Evolutionary conservation across 768 basidiomycete genomes (phyloP).

Genomic region (Leucosporidium scottii): DNA sequence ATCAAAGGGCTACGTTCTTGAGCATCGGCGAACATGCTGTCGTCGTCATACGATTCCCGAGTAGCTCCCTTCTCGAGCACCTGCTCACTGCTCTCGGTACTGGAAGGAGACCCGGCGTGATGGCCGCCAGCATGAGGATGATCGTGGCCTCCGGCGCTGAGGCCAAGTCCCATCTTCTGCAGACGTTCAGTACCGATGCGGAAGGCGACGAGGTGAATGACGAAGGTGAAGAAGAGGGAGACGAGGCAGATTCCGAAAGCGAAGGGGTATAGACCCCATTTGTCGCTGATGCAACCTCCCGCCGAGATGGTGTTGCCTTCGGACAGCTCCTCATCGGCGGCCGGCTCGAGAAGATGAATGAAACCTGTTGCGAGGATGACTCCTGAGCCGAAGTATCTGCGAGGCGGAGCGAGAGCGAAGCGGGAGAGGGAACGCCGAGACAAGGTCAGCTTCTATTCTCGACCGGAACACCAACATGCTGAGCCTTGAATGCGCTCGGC

Average conservation of each 20-base stretch:
- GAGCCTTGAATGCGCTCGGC: too few species aligned
- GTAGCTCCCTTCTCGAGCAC: background rate
- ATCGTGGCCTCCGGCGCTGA: background rate
- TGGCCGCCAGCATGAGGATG: background rate
- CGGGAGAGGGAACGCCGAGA: background rate
- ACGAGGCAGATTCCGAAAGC: constrained; percentile 36
- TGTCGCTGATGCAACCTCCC: constrained; percentile 37
- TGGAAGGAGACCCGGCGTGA: background rate
- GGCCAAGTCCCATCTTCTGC: constrained; percentile 26
- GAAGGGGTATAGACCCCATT: constrained; percentile 26
- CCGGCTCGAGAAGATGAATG: constrained; percentile 37
- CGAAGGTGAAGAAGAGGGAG: constrained; percentile 36
- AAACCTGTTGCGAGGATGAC: constrained; percentile 38
- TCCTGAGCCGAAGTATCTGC: constrained; percentile 29
- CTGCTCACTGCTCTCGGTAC: background rate
- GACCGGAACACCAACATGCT: too few species aligned
- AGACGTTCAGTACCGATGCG: constrained; percentile 33
- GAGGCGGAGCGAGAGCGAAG: background rate
- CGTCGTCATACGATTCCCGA: background rate
- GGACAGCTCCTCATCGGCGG: constrained; percentile 28
- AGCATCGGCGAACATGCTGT: background rate
- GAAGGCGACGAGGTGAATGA: constrained; percentile 35
- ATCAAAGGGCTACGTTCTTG: background rate
- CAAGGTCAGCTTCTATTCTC: background rate
- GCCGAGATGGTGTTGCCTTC: constrained; percentile 6